phyloP scores from a whole-genome alignment of 2,329 filamentous ascomycete species.

The Blastomyces percursus region DNA sequence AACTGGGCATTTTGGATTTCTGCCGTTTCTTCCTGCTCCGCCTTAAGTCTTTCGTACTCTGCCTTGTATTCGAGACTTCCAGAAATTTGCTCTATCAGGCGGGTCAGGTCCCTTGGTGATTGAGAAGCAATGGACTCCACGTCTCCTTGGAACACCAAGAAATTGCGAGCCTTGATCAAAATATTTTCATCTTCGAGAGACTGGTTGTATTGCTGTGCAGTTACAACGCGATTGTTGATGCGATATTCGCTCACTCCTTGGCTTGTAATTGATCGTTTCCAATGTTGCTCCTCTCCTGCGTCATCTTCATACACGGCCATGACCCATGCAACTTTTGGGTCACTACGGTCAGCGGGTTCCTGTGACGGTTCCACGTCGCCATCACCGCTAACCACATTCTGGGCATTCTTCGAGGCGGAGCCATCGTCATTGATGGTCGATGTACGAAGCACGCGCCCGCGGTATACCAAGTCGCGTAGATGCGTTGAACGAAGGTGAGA shows the following conservation, averaged over 20 bases:
- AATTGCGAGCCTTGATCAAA: slow-evolving; percentile 94
- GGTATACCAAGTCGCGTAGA: slow-evolving; percentile 89
- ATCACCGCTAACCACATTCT: slow-evolving; percentile 53
- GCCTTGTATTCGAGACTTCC: slow-evolving; percentile 89
- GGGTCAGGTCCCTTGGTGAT: slow-evolving; percentile 83
- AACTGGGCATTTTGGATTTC: slow-evolving; percentile 85
- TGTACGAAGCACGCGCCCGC: slow-evolving; percentile 82
- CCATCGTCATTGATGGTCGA: slow-evolving; percentile 88
- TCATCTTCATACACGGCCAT: slow-evolving; percentile 99
- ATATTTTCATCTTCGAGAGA: slow-evolving; percentile 90
- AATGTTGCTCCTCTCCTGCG: slow-evolving; percentile 83
- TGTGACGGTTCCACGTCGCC: slow-evolving; percentile 51
- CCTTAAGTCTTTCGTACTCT: slow-evolving; percentile 85
- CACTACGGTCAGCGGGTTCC: slow-evolving; percentile 52
- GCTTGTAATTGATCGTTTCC: slow-evolving; percentile 90
- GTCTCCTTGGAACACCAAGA: slow-evolving; percentile 95
- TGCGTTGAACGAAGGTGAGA: slow-evolving; percentile 93
- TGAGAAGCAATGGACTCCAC: slow-evolving; percentile 95
- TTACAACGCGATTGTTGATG: slow-evolving; percentile 86
- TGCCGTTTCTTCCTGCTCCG: slow-evolving; percentile 70
- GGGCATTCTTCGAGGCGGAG: slow-evolving; percentile 49
- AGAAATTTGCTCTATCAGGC: slow-evolving; percentile 93
- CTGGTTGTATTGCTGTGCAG: slow-evolving; percentile 85
- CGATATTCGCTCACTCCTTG: slow-evolving; percentile 87
- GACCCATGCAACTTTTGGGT: slow-evolving; percentile 94